Conservation (phyloP, 1,284 basidiomycete species). For the Golubevia pallescens region DNA sequence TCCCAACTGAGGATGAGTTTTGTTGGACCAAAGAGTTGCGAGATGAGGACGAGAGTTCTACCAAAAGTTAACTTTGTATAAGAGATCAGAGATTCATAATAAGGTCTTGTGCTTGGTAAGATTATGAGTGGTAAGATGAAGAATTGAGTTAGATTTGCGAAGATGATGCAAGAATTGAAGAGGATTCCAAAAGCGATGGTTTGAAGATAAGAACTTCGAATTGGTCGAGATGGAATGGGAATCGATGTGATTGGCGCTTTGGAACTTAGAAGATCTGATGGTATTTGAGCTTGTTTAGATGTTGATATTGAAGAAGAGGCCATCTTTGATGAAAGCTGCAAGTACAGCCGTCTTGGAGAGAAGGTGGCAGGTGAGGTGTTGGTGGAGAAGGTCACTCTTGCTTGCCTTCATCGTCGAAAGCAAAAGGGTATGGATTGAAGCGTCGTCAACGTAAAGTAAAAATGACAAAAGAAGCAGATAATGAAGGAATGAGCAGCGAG, state of each 20-base stretch:
- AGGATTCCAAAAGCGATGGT: constrained; percentile 29
- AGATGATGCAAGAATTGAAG: constrained; percentile 42
- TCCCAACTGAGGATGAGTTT: constrained; percentile 37
- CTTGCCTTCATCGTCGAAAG: not conserved
- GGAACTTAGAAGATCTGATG: not conserved
- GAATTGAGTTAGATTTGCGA: constrained; percentile 26
- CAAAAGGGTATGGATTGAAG: not conserved
- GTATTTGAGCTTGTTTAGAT: not conserved
- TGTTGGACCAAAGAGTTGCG: constrained; percentile 47
- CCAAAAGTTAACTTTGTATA: constrained; percentile 41
- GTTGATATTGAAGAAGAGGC: not conserved
- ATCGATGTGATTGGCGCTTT: constrained; percentile 6
- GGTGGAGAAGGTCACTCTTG: not conserved
- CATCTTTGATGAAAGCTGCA: not conserved
- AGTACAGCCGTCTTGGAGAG: no score
- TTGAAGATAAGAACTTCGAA: constrained; percentile 20
- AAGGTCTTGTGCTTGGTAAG: constrained; percentile 15
- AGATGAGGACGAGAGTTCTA: constrained; percentile 28
- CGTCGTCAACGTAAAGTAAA: not conserved
- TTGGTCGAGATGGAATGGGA: constrained; percentile 28
- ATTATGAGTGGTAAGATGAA: constrained; percentile 32
- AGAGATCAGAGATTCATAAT: constrained; percentile 24
- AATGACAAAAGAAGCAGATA: no score
- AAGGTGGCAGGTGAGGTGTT: not conserved
- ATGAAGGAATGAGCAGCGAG: no score